Evolutionary conservation across 495 filamentous ascomycete genomes (phyloP), one percentile per base, ranked within the genome.

Genomic region (Rhizodiscina lignyota): DNA sequence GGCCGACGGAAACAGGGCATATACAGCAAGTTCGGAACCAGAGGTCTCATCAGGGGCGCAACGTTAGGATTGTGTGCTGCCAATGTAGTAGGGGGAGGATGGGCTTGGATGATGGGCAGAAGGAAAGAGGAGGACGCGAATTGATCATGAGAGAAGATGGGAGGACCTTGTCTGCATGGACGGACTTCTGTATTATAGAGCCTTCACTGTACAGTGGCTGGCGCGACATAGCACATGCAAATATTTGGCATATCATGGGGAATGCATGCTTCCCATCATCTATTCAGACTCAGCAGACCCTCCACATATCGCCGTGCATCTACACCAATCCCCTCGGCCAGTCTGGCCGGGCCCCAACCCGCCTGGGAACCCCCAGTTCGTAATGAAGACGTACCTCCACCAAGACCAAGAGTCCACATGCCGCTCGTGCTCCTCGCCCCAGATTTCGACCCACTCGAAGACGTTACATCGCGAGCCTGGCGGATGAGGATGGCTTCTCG

Each of bases 271-370:
- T n/a, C n/a, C n/a, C n/a, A n/a, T n/a, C n/a, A n/a, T n/a, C n/a
- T n/a, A n/a, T n/a, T 78, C 53, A 92, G 53, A 49, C 70, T 83
- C 43, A 94, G 56, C 37, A 94, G 52, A 10, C 71, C 75, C 48
- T 92, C 85, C 40, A 93, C 79, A 59, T 93, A 94, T 47, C 70
- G 69, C 53, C 76, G 66, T 27, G 84, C 80, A 68, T 94, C 84
- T 38, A 93, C 64, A 0, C 85, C 85, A 44, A 94, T 76, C 3
- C 85, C 85, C 53, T 87, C 82, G n/a, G 75, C 77, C 37, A 91
- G 49, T 38, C 70, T 68, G 18, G 63, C 67, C 0, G 79, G 70
- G 8, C 69, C 70, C 38, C 71, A 74, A 19, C 72, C 51, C 8
- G 37, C 48, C 0, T 37, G 39, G 15, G 19, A 35, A 18, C 35